Evolutionary conservation across 1,284 basidiomycete species (phyloP), one percentile per base, ranked within the genome.

Genomic region (Ganoderma sp.): DNA sequence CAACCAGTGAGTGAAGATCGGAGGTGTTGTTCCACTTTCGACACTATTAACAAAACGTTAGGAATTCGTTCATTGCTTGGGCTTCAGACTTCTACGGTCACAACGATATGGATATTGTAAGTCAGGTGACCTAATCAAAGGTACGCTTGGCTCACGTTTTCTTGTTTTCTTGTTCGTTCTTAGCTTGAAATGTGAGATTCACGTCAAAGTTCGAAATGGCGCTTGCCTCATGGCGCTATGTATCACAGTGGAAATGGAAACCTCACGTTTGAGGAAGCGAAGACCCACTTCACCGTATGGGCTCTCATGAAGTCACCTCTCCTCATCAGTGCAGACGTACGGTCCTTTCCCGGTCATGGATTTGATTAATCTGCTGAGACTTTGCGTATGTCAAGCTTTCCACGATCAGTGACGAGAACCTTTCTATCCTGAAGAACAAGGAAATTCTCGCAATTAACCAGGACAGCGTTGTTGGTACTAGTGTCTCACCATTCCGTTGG

Each of bases 391-490:
- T 39, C 15, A 67, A 90, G 89, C 78, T 91, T 43, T 80, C 85
- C 37, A 75, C 75, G 12, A 82, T 85, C 56, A 84, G 84, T 25
- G 72, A 83, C 28, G 81, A 86, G 63, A 82, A 83, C 14, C 77
- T 91, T 1, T 80, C 81, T 48, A 87, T 90, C 72, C 79, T 90
- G 58, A 88, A 81, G 74, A 91, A 90, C 75, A 75, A 73, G 52
- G 89, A 91, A 76, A 86, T 91, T 63, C 83, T 91, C 39, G 89
- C 86, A 14, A 89, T 91, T 72, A 89, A 90, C 75, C 90, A 91
- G 76, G 89, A 91, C 74, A 82, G 86, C 0, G 86, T 87, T 0
- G 82, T 87, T 54, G 90, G 89, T 3, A 86, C 84, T 12, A 83
- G 84, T 41, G 81, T 90, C 65, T 83, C 86, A 37, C 89, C 90